phyloP scores from a whole-genome alignment of 2,329 filamentous ascomycete species.

The Zarea fungicola region DNA sequence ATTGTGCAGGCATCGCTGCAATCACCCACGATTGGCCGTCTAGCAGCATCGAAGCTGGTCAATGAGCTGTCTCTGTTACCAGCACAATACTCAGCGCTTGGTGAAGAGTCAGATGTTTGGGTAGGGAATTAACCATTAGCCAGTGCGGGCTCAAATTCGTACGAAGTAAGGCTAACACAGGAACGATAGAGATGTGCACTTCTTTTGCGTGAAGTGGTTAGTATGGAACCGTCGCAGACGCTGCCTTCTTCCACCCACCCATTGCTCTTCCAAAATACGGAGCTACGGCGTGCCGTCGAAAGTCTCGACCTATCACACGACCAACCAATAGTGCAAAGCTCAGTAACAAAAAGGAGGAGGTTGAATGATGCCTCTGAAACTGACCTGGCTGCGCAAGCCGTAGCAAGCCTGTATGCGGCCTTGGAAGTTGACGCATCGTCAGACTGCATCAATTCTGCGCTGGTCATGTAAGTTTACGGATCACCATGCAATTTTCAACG shows the following conservation, averaged over 20 bases:
- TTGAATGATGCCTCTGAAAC: not conserved
- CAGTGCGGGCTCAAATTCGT: too few relatives aligned
- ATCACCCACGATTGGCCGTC: slow-evolving; percentile 30
- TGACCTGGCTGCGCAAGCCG: not conserved
- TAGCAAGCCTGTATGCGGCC: not conserved
- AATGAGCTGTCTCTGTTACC: slow-evolving; percentile 35
- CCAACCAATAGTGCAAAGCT: not conserved
- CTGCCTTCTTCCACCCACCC: slow-evolving; percentile 10
- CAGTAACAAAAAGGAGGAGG: not conserved
- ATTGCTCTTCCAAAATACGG: slow-evolving; percentile 18
- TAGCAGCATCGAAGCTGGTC: slow-evolving; percentile 39
- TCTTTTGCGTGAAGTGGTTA: slow-evolving; percentile 5
- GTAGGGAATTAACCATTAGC: slow-evolving; percentile 25
- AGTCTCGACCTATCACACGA: slow-evolving; percentile 24
- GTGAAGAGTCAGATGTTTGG: slow-evolving; percentile 36
- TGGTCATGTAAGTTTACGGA: not conserved
- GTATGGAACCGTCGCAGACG: not conserved
- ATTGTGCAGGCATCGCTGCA: slow-evolving; percentile 33
- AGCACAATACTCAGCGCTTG: slow-evolving; percentile 25
- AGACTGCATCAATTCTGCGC: not conserved
- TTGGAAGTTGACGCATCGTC: not conserved
- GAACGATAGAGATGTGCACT: slow-evolving; percentile 9
- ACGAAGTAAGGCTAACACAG: not conserved
- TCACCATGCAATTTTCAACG: too few relatives aligned
- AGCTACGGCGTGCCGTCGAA: slow-evolving; percentile 25